Base-by-base conservation (phyloP, 2,329 filamentous ascomycete species). In the Trichoderma sp. region DNA sequence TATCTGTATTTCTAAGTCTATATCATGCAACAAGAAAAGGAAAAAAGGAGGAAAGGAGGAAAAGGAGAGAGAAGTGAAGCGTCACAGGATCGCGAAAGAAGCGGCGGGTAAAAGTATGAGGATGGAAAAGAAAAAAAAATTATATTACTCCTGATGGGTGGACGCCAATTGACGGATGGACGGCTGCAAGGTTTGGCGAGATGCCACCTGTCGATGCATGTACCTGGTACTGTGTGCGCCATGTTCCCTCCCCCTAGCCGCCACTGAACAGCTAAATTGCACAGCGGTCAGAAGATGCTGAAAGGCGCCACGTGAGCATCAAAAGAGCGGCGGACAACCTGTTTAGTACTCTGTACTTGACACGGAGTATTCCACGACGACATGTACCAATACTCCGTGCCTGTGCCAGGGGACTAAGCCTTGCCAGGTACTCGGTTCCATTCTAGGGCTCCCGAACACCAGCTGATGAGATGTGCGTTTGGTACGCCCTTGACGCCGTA, bases 1-100 rank as follows among this genome's bases (percentile, higher is more conserved):
- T 65, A 65, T 30, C 56, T 30, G 36, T 62, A 36, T n/a, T 51
- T 70, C 57, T 70, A 70, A 51, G 57, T 75, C 74, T 75, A 76
- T 75, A 76, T 75, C 70, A 72, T 61, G 71, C 68, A 68, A 69
- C 18, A 32, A 51, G 7, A 32, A 56, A 53, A 34, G 53, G 28
- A 34, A 64, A 70, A 57, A 63, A 43, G 21, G 15, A 21, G 32
- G 30, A 15, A 26, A 34, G 0, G 28, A 11, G 66, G 51, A 24
- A 53, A 53, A 21, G 21, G 21, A 21, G 47, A 24, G 47, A 53
- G 47, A 34, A 32, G 18, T 34, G 43, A 39, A 67, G 51, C 18
- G 51, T 67, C 51, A 36, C 51, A n/a, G 34, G 32, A 51, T 32
- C 18, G 34, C 61, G 30, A n/a, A 9, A 43, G 58, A 47, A 51